Evolutionary conservation across 225 moss, liverwort and hornwort genomes (phyloP).

Genomic region (Ulota crispa): DNA sequence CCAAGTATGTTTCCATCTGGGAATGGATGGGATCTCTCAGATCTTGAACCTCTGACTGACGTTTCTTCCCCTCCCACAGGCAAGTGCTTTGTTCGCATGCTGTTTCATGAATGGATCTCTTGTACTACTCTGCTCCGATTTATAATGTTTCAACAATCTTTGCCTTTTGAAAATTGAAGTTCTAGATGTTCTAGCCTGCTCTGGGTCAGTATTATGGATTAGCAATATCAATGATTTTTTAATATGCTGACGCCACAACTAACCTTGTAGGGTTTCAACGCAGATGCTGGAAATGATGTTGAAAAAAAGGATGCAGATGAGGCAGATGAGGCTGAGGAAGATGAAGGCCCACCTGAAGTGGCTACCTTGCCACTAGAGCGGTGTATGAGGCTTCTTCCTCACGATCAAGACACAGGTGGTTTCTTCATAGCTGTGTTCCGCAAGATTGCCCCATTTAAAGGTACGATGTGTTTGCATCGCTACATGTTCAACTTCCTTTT

Average conservation of each 20-base stretch:
- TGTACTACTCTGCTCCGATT: neutral
- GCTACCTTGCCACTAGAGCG: conserved; percentile 78
- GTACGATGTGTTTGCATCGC: conserved; percentile 23
- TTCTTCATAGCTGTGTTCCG: conserved; percentile 90
- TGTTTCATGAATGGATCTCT: neutral
- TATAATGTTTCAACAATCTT: neutral
- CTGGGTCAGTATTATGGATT: neutral
- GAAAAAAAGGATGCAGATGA: conserved; percentile 48
- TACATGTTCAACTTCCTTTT: neutral
- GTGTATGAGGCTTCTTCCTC: conserved; percentile 92
- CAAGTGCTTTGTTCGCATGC: conserved; percentile 14
- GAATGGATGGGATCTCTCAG: conserved; percentile 66
- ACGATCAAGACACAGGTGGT: conserved; percentile 94
- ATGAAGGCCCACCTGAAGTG: conserved; percentile 63
- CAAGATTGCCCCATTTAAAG: conserved; percentile 72
- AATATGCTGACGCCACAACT: neutral
- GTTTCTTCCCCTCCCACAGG: conserved; percentile 33
- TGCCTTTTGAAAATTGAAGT: neutral
- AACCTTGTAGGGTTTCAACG: neutral
- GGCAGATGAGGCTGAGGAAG: conserved; percentile 51
- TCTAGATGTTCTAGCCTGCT: neutral
- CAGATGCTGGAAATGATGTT: conserved; percentile 38
- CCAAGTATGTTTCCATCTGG: conserved; percentile 96
- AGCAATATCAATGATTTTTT: neutral
- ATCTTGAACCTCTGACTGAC: conserved; percentile 27